Conservation (phyloP, 257 asterid genomes). For the Plectranthus barbatus region DNA sequence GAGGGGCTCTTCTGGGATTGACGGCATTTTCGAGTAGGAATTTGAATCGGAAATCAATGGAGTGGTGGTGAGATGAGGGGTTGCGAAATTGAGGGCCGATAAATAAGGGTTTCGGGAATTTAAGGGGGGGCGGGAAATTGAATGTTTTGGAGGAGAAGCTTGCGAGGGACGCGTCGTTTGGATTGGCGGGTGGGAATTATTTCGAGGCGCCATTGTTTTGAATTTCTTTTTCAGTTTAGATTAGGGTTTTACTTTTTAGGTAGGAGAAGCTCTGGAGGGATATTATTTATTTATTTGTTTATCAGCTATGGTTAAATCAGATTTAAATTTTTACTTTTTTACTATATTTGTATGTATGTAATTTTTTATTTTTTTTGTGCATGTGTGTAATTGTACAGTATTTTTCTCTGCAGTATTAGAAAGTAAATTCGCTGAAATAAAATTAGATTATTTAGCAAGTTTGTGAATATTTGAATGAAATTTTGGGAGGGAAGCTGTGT, state of each 20-base stretch:
- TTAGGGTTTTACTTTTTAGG: neutral
- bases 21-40: neutral
- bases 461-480: too few species aligned
- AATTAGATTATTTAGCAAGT: too few species aligned
- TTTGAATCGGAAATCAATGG: neutral
- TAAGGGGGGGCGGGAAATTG: neutral
- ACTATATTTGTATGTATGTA: too few species aligned
- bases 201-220: slow-evolving; percentile 6
- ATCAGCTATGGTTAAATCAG: too few species aligned
- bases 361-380: too few species aligned
- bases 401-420: too few species aligned
- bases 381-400: too few species aligned
- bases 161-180: slow-evolving; percentile 2
- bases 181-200: neutral
- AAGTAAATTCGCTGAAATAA: too few species aligned
- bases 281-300: too few species aligned
- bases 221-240: neutral
- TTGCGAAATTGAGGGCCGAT: neutral
- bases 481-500: too few species aligned
- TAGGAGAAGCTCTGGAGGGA: too few species aligned
- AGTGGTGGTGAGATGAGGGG: neutral
- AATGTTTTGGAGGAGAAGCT: slow-evolving; percentile 11
- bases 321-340: too few species aligned
- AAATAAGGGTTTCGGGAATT: slow-evolving; percentile 3
- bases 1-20: slow-evolving; percentile 32